phyloP scores from a whole-genome alignment of 768 basidiomycete species.

The Panellus pusillus region DNA sequence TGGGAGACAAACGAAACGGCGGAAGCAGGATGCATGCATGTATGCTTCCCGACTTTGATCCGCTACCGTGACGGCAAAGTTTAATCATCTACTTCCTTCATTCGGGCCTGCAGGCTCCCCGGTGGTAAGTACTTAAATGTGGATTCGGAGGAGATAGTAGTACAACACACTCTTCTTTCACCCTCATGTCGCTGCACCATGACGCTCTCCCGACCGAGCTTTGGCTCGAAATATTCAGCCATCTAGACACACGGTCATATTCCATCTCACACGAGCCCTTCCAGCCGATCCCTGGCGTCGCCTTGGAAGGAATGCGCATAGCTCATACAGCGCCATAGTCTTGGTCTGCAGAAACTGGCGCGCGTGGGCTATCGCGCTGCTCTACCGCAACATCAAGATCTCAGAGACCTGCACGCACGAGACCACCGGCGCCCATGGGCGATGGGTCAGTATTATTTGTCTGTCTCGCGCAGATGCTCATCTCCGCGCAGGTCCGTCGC shows the following conservation, averaged over 20 bases:
- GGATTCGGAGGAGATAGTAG: too few relatives aligned
- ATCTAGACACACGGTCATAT: constrained; percentile 24
- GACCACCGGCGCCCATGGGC: constrained; percentile 37
- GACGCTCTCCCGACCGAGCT: constrained; percentile 49
- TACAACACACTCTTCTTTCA: too few relatives aligned
- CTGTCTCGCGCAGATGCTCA: background rate
- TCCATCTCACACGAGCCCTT: constrained; percentile 47
- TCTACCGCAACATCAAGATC: constrained; percentile 58
- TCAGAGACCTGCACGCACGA: constrained; percentile 20
- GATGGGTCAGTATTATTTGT: constrained; percentile 28
- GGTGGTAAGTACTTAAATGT: too few relatives aligned
- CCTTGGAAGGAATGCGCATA: constrained; percentile 35
- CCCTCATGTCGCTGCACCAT: constrained; percentile 19
- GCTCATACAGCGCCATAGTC: constrained; percentile 35
- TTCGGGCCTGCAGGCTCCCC: too few relatives aligned
- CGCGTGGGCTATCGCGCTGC: constrained; percentile 40
- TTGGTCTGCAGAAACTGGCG: constrained; percentile 62
- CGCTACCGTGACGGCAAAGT: too few relatives aligned
- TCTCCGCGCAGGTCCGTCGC: constrained; percentile 46
- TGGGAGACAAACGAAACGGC: too few relatives aligned
- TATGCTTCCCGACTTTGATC: too few relatives aligned
- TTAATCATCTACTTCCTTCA: too few relatives aligned
- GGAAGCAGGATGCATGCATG: too few relatives aligned
- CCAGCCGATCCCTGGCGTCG: constrained; percentile 28
- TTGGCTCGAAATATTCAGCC: constrained; percentile 51